A percentile compares a stretch with the other conserved stretches of the same genome.
These are phyloP conservation scores for Cordyceps farinosa DNA, from an alignment of 2,329 filamentous ascomycete genomes.

Conservation along the genomic window DNA sequence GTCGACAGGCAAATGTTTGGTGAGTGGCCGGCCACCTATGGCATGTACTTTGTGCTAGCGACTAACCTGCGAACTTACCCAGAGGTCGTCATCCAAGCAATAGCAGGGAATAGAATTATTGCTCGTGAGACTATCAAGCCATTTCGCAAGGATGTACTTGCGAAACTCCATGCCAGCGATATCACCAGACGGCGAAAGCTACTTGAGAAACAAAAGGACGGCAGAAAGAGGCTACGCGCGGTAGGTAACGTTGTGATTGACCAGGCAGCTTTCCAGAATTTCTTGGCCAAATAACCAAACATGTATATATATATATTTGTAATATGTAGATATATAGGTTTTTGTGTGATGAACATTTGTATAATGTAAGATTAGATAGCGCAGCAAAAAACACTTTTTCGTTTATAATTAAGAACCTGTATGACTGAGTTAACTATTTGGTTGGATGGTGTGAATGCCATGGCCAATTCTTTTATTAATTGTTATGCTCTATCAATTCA, in stretches of 20 bases:
- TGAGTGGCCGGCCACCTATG: slow-evolving; percentile 25
- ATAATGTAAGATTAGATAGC: neutral
- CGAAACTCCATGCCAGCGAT: slow-evolving; percentile 90
- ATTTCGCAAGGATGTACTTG: slow-evolving; percentile 90
- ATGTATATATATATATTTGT: neutral
- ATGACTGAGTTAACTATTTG: too few species aligned
- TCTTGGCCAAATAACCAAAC: slow-evolving; percentile 67
- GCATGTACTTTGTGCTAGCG: neutral
- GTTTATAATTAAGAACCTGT: too few species aligned
- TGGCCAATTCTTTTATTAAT: too few species aligned
- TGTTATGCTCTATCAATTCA: too few species aligned
- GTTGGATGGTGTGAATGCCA: too few species aligned
- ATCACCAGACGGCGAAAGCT: slow-evolving; percentile 78
- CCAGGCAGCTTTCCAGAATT: slow-evolving; percentile 90
- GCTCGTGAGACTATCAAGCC: slow-evolving; percentile 94
- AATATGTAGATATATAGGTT: neutral
- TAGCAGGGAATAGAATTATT: slow-evolving; percentile 75
- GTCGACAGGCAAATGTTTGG: slow-evolving; percentile 93
- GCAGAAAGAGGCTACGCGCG: slow-evolving; percentile 78
- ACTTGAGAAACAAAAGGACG: slow-evolving; percentile 95
- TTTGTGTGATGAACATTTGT: too few species aligned
- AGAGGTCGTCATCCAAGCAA: slow-evolving; percentile 92
- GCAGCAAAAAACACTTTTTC: neutral
- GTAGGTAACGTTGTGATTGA: slow-evolving; percentile 95
- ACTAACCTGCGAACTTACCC: neutral